Evolutionary conservation across 768 basidiomycete genomes (phyloP).

Genomic region (Lentinus brumalis): DNA sequence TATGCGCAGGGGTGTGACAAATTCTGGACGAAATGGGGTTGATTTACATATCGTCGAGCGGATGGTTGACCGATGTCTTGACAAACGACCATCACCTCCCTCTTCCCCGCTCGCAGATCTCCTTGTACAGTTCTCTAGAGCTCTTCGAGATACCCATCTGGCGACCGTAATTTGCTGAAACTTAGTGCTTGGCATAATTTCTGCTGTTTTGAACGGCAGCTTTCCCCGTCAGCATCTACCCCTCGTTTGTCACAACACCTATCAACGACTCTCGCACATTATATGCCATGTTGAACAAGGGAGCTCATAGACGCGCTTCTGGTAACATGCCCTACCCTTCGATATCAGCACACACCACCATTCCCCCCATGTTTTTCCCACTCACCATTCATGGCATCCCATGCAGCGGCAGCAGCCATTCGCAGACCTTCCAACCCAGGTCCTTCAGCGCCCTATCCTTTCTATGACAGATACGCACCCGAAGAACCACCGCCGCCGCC

Average conservation of each 20-base stretch:
- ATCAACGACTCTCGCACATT: not conserved
- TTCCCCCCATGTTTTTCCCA: slow-evolving; percentile 11
- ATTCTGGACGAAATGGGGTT: too few species aligned
- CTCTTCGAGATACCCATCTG: slow-evolving; percentile 14
- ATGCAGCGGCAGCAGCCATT: slow-evolving; percentile 22
- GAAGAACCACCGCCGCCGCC: slow-evolving; percentile 28
- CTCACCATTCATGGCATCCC: slow-evolving; percentile 12
- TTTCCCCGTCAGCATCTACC: not conserved
- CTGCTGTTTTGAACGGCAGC: not conserved
- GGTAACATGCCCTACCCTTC: slow-evolving; percentile 31
- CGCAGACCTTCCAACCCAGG: slow-evolving; percentile 41
- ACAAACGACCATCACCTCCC: slow-evolving; percentile 15
- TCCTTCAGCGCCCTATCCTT: slow-evolving; percentile 41
- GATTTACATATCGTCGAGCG: too few species aligned
- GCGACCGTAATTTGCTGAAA: slow-evolving; percentile 6
- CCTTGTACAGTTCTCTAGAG: slow-evolving; percentile 18
- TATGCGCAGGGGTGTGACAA: too few species aligned
- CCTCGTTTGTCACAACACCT: slow-evolving; percentile 17
- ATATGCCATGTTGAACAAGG: slow-evolving; percentile 15
- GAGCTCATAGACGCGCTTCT: slow-evolving; percentile 12
- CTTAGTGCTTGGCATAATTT: slow-evolving; percentile 17
- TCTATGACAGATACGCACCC: slow-evolving; percentile 55
- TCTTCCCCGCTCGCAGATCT: slow-evolving; percentile 3
- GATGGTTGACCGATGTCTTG: slow-evolving; percentile 10
- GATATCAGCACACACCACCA: slow-evolving; percentile 40